These are phyloP conservation scores for Pilobolus umbonatus DNA, from an alignment of 192 early-diverging fungal genomes.

Conservation along the genomic window DNA sequence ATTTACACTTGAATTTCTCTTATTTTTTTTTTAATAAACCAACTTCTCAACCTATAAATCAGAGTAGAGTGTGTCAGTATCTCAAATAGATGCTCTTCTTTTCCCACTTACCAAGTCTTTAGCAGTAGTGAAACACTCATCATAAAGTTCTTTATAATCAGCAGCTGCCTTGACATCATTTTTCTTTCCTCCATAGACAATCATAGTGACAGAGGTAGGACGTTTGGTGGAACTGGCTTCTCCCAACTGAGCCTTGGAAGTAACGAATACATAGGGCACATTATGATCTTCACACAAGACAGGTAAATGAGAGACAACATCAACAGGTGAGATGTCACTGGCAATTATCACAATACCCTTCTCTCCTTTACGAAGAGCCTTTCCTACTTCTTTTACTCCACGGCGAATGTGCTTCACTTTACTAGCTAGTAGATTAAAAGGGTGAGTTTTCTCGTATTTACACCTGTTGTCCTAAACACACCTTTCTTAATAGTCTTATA, in stretches of 20 bases:
- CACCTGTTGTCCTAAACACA: constrained; percentile 30
- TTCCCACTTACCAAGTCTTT: constrained; percentile 61
- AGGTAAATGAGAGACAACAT: constrained; percentile 96
- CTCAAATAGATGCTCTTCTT: background rate
- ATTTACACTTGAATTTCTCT: too few species aligned
- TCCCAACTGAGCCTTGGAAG: constrained; percentile 94
- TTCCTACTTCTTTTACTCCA: constrained; percentile 97
- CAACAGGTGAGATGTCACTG: constrained; percentile 94
- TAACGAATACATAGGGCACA: constrained; percentile 95
- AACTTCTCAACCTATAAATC: constrained; percentile 25
- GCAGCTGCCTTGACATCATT: constrained; percentile 61
- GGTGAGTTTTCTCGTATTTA: background rate
- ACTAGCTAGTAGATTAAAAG: constrained; percentile 47
- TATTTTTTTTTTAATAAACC: constrained; percentile 19
- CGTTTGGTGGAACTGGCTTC: constrained; percentile 90
- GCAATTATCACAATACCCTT: constrained; percentile 95
- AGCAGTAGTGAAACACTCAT: constrained; percentile 74
- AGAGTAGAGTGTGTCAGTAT: background rate
- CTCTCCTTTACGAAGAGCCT: constrained; percentile 90
- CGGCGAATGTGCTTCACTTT: constrained; percentile 86
- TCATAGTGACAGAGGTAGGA: constrained; percentile 88
- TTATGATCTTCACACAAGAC: constrained; percentile 95
- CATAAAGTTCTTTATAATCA: constrained; percentile 85
- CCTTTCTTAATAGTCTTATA: constrained; percentile 89
- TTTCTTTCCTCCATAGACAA: constrained; percentile 77